These are phyloP conservation scores for Aspergillus hortae DNA, from an alignment of 2,329 filamentous ascomycete genomes.

Conservation along the genomic window DNA sequence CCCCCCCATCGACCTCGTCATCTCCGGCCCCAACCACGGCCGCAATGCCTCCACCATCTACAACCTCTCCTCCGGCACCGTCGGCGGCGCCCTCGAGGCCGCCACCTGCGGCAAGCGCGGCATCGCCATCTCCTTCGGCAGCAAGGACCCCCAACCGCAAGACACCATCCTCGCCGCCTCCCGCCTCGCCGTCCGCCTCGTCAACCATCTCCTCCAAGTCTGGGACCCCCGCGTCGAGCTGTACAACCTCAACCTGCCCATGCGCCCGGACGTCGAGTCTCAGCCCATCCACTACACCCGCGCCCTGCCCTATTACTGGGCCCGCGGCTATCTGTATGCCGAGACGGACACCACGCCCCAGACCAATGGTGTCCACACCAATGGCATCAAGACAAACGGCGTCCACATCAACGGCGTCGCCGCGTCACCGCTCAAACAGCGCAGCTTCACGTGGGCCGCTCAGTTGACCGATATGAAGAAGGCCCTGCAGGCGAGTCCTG, in stretches of 20 bases:
- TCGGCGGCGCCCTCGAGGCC: slow-evolving; percentile 73
- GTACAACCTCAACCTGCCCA: slow-evolving; percentile 81
- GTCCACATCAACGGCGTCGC: slow-evolving; percentile 8
- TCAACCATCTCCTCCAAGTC: slow-evolving; percentile 68
- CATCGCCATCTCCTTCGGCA: slow-evolving; percentile 82
- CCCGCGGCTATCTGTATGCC: slow-evolving; percentile 70
- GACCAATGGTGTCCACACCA: too few species aligned
- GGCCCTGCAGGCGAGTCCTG: slow-evolving; percentile 69
- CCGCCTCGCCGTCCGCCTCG: slow-evolving; percentile 65
- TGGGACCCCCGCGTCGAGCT: slow-evolving; percentile 72
- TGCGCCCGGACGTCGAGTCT: slow-evolving; percentile 67
- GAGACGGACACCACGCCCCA: slow-evolving; percentile 50
- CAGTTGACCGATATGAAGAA: slow-evolving; percentile 79
- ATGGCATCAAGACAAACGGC: slow-evolving; percentile 28
- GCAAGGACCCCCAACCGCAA: slow-evolving; percentile 72
- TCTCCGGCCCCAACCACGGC: slow-evolving; percentile 75
- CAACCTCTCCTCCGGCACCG: slow-evolving; percentile 68
- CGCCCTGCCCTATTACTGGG: slow-evolving; percentile 86
- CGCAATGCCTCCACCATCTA: slow-evolving; percentile 76
- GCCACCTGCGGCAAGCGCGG: slow-evolving; percentile 64
- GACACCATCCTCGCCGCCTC: slow-evolving; percentile 71
- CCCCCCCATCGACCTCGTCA: slow-evolving; percentile 67
- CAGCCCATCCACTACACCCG: slow-evolving; percentile 70
- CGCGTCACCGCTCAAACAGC: slow-evolving; percentile 57
- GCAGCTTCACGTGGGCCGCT: slow-evolving; percentile 88